Evolutionary conservation across 2,329 filamentous ascomycete genomes (phyloP), one percentile per base, ranked within the genome.

Genomic region (Onygena corvina): DNA sequence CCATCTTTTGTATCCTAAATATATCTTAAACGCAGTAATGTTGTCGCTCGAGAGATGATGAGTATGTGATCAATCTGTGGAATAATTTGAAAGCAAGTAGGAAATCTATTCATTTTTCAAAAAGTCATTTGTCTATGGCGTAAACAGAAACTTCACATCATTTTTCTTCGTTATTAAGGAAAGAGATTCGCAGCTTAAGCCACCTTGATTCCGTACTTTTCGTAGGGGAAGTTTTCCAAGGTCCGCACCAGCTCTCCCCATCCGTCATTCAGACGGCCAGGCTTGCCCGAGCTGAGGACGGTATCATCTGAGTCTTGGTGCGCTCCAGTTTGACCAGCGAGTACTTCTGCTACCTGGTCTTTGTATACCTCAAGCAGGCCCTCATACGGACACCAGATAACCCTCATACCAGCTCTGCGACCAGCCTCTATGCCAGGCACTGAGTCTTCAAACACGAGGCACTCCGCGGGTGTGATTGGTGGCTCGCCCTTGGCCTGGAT

Each of bases 391-490:
- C 80, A 83, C 92, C 92, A 98, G 1, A 94, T 74, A 9, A 93
- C 88, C 56, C 90, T 80, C 90, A 96, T 96, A 0, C 90, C 90
- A 0, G 92, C 92, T 56, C 92, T 79, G 48, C 92, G 74, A 3
- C 88, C 92, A 1, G 87, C 80, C 68, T 98, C 92, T 2, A 95
- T 87, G 3, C 92, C 92, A 0, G 88, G 86, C 1, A 96, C 89
- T 40, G 83, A 86, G 66, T 98, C 92, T 68, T 98, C 92, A 60
- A 98, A 96, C 0, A 96, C 92, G 12, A 98, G 73, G 63, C 92
- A 96, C 67, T 96, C 90, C 57, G 85, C 84, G 0, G 88, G 87
- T 48, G 63, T 73, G 54, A 98, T 82, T 48, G 74, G 72, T 52
- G 76, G 70, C 33, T 60, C 57, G 0, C 78, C 79, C 2, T 74